Base-by-base conservation (phyloP, 2,329 filamentous ascomycete genomes). In the Lomentospora prolificans region DNA sequence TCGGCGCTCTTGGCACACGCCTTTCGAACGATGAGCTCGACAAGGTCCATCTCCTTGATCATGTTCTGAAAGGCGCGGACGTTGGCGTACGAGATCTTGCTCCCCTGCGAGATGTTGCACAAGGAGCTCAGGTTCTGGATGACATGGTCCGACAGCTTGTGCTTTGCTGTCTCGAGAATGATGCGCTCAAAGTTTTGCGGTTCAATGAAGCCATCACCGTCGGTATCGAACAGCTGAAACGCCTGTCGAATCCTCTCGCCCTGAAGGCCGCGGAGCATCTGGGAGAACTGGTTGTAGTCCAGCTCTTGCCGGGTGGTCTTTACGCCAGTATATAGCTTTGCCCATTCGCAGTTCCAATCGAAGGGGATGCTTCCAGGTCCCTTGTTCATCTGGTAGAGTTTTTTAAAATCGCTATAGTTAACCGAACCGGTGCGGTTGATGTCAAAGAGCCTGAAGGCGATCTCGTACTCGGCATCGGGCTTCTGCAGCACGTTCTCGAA, bases 11-110 rank as follows among this genome's bases (percentile, higher is more conserved):
- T 90, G 63, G 77, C 75, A 60, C 90, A 88, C 36, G 94, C 94
- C 66, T 90, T 90, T 62, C 90, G 85, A 61, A 99, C 82, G 66
- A 99, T 90, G 62, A 95, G 76, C 75, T 99, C 94, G 52, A 97
- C 89, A 65, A 97, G 80, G 66, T 99, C 94, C 89, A 99, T 96
- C 73, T 97, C 91, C 65, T 88, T 86, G 64, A 99, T 92, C 72
- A 99, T 86, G 69, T 99, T 99, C 75, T 96, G 91, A 76, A 99
- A 99, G 36, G 94, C 94, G 62, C 94, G 85, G 30, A 99, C 94
- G 67, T 95, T 96, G 69, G 94, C 90, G 68, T 99, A 99, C 5
- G 91, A 96, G 63, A 99, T 94, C 74, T 95, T 96, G 76, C 84
- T 94, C 60, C 90, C 86, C 31, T 85, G 78, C 6, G 89, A 90